Percentiles rank a stretch among this genome's conserved stretches.
These are phyloP conservation scores for Kandelia obovata DNA, from an alignment of 345 rosid genomes.

Conservation along the genomic window DNA sequence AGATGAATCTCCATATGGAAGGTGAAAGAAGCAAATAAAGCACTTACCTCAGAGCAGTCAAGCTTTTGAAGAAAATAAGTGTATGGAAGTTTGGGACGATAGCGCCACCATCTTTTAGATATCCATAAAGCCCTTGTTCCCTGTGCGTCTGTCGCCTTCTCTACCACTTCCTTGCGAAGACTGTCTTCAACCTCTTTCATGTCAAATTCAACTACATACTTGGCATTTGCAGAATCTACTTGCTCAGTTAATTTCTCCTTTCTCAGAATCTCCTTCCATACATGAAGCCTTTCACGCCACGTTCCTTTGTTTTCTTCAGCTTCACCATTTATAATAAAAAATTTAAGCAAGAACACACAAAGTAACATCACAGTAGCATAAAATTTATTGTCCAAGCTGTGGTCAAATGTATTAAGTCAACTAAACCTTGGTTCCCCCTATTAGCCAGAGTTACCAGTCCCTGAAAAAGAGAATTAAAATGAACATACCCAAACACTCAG, in stretches of 20 bases:
- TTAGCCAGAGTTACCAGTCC: too few species aligned
- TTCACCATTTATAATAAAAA: constrained; percentile 39
- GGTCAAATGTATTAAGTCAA: too few species aligned
- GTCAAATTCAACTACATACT: constrained; percentile 91
- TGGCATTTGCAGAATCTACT: constrained; percentile 55
- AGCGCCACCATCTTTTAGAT: constrained; percentile 98
- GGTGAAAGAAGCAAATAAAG: constrained; percentile 1
- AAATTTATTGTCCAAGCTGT: too few species aligned
- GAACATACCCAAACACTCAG: too few species aligned
- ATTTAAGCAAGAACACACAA: constrained; percentile 8
- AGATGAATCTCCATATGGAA: constrained; percentile 1
- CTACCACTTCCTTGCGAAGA: constrained; percentile 74
- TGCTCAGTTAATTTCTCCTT: constrained; percentile 67
- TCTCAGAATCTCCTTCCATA: constrained; percentile 66
- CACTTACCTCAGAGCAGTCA: constrained; percentile 75
- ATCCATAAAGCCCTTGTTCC: constrained; percentile 90
- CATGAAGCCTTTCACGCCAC: constrained; percentile 74
- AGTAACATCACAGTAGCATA: constrained; percentile 2
- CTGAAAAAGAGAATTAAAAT: too few species aligned
- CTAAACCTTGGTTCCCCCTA: too few species aligned
- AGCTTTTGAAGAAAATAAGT: constrained; percentile 90
- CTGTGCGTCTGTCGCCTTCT: constrained; percentile 50
- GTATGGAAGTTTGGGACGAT: constrained; percentile 89
- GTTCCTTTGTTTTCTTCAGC: constrained; percentile 39
- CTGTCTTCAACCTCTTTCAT: constrained; percentile 96